Evolutionary conservation across 352 stramenopile genomes (phyloP).

Genomic region (Pythium vanterpoolii): DNA sequence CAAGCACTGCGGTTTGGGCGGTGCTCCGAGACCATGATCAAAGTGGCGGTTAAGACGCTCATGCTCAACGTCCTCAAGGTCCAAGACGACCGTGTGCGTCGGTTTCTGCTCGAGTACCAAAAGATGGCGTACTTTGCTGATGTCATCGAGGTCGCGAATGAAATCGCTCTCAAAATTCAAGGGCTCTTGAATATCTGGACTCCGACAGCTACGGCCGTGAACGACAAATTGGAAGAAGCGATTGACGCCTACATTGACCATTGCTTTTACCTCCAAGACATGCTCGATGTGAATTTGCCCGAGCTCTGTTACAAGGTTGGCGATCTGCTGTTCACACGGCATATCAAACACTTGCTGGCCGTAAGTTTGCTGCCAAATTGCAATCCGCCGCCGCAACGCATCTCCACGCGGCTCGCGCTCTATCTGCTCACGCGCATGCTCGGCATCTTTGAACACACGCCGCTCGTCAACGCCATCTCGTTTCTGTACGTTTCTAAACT

Average conservation of each 20-base stretch:
- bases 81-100: conserved; percentile 66
- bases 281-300: conserved; percentile 78
- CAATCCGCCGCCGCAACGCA: conserved; percentile 58
- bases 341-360: conserved; percentile 65
- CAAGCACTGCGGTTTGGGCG: conserved; percentile 66
- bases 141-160: conserved; percentile 70
- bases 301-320: conserved; percentile 82
- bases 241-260: conserved; percentile 83
- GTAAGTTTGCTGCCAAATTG: conserved; percentile 79
- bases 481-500: conserved; percentile 77
- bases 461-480: conserved; percentile 72
- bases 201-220: conserved; percentile 25
- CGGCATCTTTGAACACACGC: conserved; percentile 77
- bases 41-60: conserved; percentile 85
- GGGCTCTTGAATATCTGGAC: conserved; percentile 65
- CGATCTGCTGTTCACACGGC: conserved; percentile 62
- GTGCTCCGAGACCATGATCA: conserved; percentile 80
- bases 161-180: conserved; percentile 75
- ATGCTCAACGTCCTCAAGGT: conserved; percentile 84
- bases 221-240: conserved; percentile 77
- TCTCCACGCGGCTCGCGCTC: conserved; percentile 73
- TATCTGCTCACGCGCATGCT: conserved; percentile 73
- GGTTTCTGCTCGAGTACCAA: conserved; percentile 71
- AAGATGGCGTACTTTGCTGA: conserved; percentile 80
- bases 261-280: conserved; percentile 83